Percentiles rank a stretch among this genome's conserved stretches.
phyloP scores from a whole-genome alignment of 108 stramenopile genomes.

The Skeletonema menzelii region DNA sequence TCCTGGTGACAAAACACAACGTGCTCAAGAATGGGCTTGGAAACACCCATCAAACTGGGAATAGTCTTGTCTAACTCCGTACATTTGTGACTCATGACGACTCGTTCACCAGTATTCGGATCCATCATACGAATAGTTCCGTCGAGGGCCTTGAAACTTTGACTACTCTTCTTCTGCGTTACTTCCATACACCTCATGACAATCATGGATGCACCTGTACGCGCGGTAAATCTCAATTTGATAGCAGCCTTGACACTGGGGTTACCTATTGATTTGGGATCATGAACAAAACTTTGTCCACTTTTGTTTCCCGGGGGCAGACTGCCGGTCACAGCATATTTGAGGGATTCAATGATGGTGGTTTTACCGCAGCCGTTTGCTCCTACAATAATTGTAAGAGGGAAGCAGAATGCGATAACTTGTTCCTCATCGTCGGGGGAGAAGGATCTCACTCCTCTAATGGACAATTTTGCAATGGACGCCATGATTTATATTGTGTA shows the following conservation, averaged over 20 bases:
- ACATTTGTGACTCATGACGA: slow-evolving; percentile 87
- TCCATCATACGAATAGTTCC: slow-evolving; percentile 82
- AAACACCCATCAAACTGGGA: slow-evolving; percentile 87
- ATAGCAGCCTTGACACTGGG: slow-evolving; percentile 77
- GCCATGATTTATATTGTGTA: slow-evolving; percentile 74
- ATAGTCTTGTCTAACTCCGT: slow-evolving; percentile 90
- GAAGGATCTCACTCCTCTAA: slow-evolving; percentile 96
- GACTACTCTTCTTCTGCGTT: slow-evolving; percentile 79
- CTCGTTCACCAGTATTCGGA: slow-evolving; percentile 60
- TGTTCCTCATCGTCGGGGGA: slow-evolving; percentile 95
- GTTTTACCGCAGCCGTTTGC: slow-evolving; percentile 93
- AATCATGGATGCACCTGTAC: slow-evolving; percentile 80
- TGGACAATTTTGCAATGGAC: slow-evolving; percentile 92
- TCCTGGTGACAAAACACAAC: slow-evolving; percentile 99
- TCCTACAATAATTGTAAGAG: slow-evolving; percentile 98
- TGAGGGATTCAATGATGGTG: slow-evolving; percentile 98
- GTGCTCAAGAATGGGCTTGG: slow-evolving; percentile 95
- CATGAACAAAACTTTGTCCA: slow-evolving; percentile 94
- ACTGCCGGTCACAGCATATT: slow-evolving; percentile 94
- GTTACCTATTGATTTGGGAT: slow-evolving; percentile 77
- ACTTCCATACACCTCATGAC: slow-evolving; percentile 92
- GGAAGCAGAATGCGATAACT: slow-evolving; percentile 95
- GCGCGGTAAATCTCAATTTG: slow-evolving; percentile 89
- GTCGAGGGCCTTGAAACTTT: slow-evolving; percentile 91
- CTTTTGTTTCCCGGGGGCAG: slow-evolving; percentile 92